phyloP scores from a whole-genome alignment of 768 basidiomycete genomes.

The Russula dissimulans region DNA sequence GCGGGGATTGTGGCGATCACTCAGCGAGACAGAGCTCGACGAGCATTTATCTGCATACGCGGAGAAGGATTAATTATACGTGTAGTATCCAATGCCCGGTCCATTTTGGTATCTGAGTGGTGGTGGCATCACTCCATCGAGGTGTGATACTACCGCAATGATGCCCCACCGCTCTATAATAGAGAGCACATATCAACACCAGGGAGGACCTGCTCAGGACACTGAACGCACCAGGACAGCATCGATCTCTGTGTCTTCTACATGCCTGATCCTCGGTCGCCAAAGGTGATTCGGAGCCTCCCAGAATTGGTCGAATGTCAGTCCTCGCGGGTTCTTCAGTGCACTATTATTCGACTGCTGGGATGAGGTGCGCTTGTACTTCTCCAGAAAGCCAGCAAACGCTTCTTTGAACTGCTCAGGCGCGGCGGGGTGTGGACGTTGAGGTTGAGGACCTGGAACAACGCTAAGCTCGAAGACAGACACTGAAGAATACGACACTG shows the following conservation, averaged over 20 bases:
- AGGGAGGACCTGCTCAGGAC: background rate
- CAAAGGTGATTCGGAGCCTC: slow-evolving; percentile 54
- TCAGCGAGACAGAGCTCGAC: slow-evolving; percentile 72
- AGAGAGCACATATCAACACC: background rate
- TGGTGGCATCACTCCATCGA: no score
- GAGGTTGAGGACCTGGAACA: slow-evolving; percentile 28
- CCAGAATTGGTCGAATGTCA: slow-evolving; percentile 46
- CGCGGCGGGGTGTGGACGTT: slow-evolving; percentile 56
- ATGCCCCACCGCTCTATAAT: slow-evolving; percentile 60
- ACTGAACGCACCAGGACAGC: slow-evolving; percentile 48
- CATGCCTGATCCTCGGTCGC: slow-evolving; percentile 38
- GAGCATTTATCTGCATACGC: slow-evolving; percentile 75
- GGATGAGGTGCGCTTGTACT: slow-evolving; percentile 21
- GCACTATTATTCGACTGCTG: background rate
- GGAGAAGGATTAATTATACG: slow-evolving; percentile 63
- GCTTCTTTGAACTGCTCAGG: slow-evolving; percentile 48
- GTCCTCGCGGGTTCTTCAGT: slow-evolving; percentile 1
- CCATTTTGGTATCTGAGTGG: background rate
- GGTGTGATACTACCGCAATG: slow-evolving; percentile 28
- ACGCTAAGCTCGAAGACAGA: background rate
- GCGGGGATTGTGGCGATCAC: slow-evolving; percentile 68
- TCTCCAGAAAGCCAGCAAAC: slow-evolving; percentile 39
- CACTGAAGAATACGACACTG: background rate
- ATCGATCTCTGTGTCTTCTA: slow-evolving; percentile 54
- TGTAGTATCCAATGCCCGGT: background rate